These are phyloP conservation scores for Centaurea solstitialis DNA, from an alignment of 129 eudicot species.

Conservation along the genomic window DNA sequence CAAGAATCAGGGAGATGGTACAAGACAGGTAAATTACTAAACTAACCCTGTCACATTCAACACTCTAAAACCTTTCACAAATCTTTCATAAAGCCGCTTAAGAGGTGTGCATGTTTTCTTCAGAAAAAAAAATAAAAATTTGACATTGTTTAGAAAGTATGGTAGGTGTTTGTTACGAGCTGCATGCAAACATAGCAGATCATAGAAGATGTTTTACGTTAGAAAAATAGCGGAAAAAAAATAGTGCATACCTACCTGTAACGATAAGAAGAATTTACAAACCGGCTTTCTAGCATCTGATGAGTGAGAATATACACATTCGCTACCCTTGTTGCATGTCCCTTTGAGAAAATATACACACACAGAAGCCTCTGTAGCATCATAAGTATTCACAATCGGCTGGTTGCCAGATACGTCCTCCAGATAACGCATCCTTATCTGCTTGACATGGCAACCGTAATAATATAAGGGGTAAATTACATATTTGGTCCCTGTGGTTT, in stretches of 20 bases:
- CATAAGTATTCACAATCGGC: conserved; percentile 3
- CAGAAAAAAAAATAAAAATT: neutral
- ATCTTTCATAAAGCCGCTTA: neutral
- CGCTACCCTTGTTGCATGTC: conserved; percentile 71
- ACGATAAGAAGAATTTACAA: conserved; percentile 77
- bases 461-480: too few relatives aligned
- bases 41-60: neutral
- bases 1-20: neutral
- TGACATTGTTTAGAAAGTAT: neutral
- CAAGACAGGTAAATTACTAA: neutral
- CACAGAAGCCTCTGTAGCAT: conserved; percentile 40
- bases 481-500: too few relatives aligned
- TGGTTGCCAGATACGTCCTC: conserved; percentile 40
- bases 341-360: conserved; percentile 74
- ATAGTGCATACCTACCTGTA: conserved; percentile 71
- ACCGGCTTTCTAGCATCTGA: conserved; percentile 57
- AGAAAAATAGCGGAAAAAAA: neutral
- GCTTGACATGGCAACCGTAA: conserved; percentile 27
- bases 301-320: conserved; percentile 72
- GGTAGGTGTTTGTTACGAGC: conserved; percentile 7
- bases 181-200: neutral
- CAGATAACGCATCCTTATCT: conserved; percentile 59
- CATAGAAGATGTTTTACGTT: too few relatives aligned
- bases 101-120: neutral
- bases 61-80: neutral